A percentile compares a stretch with the other conserved stretches of the same genome.
These are phyloP conservation scores for Metschnikowia santaceciliae DNA, from an alignment of 805 yeast species.

Conservation along the genomic window DNA sequence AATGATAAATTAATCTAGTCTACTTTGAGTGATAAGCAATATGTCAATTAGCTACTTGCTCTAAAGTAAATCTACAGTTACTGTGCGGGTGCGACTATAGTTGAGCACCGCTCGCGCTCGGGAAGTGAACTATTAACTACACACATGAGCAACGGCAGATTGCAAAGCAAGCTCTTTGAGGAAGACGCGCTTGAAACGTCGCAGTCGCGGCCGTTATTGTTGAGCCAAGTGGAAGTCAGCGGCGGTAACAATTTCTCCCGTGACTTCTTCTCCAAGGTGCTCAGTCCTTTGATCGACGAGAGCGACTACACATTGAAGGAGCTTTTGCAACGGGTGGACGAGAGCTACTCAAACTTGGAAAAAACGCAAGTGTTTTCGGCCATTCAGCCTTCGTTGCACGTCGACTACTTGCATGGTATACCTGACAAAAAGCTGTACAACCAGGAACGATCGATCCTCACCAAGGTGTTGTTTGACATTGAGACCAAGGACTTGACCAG, in stretches of 20 bases:
- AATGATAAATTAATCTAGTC: too few relatives aligned
- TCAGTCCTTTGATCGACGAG: constrained; percentile 39
- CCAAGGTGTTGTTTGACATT: constrained; percentile 42
- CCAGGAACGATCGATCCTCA: constrained; percentile 40
- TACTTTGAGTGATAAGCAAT: too few relatives aligned
- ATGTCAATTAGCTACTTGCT: neutral
- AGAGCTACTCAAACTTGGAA: constrained; percentile 31
- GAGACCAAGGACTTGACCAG: constrained; percentile 34
- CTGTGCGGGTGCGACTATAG: neutral
- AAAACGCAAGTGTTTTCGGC: constrained; percentile 45
- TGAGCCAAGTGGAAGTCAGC: constrained; percentile 34
- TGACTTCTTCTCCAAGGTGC: constrained; percentile 43
- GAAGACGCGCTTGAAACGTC: constrained; percentile 30
- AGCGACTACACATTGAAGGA: constrained; percentile 42
- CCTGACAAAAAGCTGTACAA: constrained; percentile 28
- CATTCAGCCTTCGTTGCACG: constrained; percentile 38
- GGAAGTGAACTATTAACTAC: neutral
- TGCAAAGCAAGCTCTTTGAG: constrained; percentile 20
- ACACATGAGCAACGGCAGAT: neutral
- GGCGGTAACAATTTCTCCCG: constrained; percentile 45
- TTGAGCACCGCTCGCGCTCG: neutral
- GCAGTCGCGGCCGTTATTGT: constrained; percentile 32
- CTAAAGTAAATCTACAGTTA: neutral
- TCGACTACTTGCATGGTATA: constrained; percentile 29
- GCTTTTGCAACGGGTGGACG: constrained; percentile 31